Conservation (phyloP, 2,329 filamentous ascomycete genomes). For the Trichoderma aggressivum region DNA sequence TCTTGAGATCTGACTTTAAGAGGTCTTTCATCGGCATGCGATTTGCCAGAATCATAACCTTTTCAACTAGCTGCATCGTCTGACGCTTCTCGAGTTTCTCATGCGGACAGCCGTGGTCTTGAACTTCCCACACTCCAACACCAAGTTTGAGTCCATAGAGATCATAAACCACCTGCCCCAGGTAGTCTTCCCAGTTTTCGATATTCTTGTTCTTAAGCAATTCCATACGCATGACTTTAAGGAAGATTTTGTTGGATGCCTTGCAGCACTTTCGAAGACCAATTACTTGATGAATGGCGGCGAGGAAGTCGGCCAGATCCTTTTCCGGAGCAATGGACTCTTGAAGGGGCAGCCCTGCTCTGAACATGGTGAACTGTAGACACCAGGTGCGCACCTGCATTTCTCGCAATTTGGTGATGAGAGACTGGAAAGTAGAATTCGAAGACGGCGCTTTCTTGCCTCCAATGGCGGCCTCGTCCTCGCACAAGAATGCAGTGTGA, state of each 20-base stretch:
- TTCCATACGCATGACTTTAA: conserved; percentile 85
- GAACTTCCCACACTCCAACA: conserved; percentile 60
- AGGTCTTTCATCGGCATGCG: conserved; percentile 87
- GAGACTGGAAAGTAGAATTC: conserved; percentile 52
- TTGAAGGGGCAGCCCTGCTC: conserved; percentile 69
- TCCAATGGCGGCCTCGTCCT: conserved; percentile 81
- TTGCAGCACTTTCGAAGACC: conserved; percentile 85
- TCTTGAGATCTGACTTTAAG: conserved; percentile 85
- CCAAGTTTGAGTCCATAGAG: conserved; percentile 77
- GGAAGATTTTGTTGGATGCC: conserved; percentile 77
- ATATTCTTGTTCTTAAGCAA: conserved; percentile 71
- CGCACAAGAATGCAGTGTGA: conserved; percentile 75
- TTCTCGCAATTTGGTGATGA: conserved; percentile 71
- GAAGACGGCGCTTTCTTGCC: conserved; percentile 59
- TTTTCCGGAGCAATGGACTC: conserved; percentile 60
- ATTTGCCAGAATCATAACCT: conserved; percentile 75
- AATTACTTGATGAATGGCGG: conserved; percentile 77
- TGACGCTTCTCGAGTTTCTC: conserved; percentile 78
- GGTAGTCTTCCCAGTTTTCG: conserved; percentile 80
- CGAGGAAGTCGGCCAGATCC: conserved; percentile 74
- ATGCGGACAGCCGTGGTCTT: conserved; percentile 75
- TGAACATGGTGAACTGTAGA: conserved; percentile 76
- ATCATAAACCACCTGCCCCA: conserved; percentile 81
- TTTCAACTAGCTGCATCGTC: conserved; percentile 77
- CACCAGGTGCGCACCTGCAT: conserved; percentile 88